Evolutionary conservation across 306 rosid genomes (phyloP).

Genomic region (Malus domestica): ASM211411v1 NC_041803.1:13532501-13533000

Average conservation of each 20-base stretch:
- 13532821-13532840: slow-evolving; percentile 42
- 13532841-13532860: slow-evolving; percentile 27
- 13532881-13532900: slow-evolving; percentile 39
- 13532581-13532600: too few relatives aligned
- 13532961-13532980: slow-evolving; percentile 62
- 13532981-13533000: slow-evolving; percentile 51
- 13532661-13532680: too few relatives aligned
- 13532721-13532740: too few relatives aligned
- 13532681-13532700: too few relatives aligned
- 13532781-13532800: neutral
- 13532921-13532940: slow-evolving; percentile 35
- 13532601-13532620: too few relatives aligned
- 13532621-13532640: too few relatives aligned
- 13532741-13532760: too few relatives aligned
- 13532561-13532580: too few relatives aligned
- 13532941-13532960: slow-evolving; percentile 46
- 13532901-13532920: slow-evolving; percentile 19
- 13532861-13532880: slow-evolving; percentile 44
- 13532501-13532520: too few relatives aligned
- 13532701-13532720: neutral
- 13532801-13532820: slow-evolving; percentile 28
- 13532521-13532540: too few relatives aligned
- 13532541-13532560: too few relatives aligned
- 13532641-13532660: too few relatives aligned
- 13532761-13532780: neutral